Base-by-base conservation (phyloP, 805 yeast genomes). In the Scheffersomyces coipomensis region DNA sequence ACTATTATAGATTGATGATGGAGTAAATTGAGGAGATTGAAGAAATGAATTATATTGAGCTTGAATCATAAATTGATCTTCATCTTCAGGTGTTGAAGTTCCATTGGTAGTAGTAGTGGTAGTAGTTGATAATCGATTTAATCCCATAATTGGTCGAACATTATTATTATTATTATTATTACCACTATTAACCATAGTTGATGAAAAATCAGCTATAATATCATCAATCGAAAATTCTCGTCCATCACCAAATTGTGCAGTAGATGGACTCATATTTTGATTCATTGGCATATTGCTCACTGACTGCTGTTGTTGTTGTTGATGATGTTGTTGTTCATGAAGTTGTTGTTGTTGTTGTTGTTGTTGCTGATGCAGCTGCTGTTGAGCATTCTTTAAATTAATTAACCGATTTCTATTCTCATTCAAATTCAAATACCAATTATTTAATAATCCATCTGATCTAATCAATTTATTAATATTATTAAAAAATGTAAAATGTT, bases 381-480 rank as follows among this genome's bases (percentile, higher is more conserved):
- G 19, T 25, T 34, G 31, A 15, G 22, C 5, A 13, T 33, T 21
- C 18, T 9, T 22, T n/a, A n/a, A 5, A 19, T 35, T 23, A n/a
- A 15, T 31, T 11, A 37, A 19, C 21, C 27, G 19, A 8, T 26
- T 34, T 27, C 40, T 37, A 17, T 35, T 36, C 24, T 43, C 41
- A 15, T 42, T 42, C 29, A 49, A 42, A 23, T 51, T 42, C 38
- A 52, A 43, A 31, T 55, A 59, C 64, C 64, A 59, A 9, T 48
- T 47, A 34, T 54, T 55, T 33, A 59, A 45, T 4, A 39, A 39
- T 24, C 34, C 34, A 34, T 53, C 46, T 7, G 62, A 50, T 18
- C 56, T 38, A n/a, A 59, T 58, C 24, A 58, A 44, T 40, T 53
- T 56, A 42, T 56, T 58, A 33, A 55, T 53, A 38, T 56, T 55